Conservation (phyloP, 208 protist species). For the Wallacemonas sp. region DNA sequence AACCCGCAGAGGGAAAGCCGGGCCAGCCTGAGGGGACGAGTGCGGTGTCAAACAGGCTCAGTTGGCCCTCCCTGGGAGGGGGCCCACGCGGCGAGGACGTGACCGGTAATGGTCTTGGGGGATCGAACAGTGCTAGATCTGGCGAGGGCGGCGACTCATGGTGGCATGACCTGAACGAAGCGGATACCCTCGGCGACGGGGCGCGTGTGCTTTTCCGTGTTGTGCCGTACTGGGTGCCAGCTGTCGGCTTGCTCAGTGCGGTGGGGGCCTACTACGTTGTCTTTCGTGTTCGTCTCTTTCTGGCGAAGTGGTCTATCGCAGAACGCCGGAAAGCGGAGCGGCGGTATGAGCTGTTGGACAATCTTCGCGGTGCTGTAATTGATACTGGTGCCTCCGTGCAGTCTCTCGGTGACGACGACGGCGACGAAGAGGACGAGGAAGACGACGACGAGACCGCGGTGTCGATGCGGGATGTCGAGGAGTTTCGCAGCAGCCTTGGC, state of each 20-base stretch:
- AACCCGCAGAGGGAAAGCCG: no score
- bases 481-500: slow-evolving; percentile 84
- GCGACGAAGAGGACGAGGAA: slow-evolving; percentile 64
- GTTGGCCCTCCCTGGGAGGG: no score
- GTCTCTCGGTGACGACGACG: slow-evolving; percentile 40
- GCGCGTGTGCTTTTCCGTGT: slow-evolving; percentile 45
- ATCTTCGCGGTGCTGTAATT: slow-evolving; percentile 38
- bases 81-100: neutral
- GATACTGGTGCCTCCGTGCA: slow-evolving; percentile 30
- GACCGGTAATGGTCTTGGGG: no score
- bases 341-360: slow-evolving; percentile 72
- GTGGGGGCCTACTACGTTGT: slow-evolving; percentile 57
- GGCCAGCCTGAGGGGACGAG: no score
- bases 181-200: slow-evolving; percentile 54
- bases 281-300: slow-evolving; percentile 71
- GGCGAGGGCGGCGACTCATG: slow-evolving; percentile 21
- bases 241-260: slow-evolving; percentile 36
- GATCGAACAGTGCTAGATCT: no score
- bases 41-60: no score
- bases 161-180: slow-evolving; percentile 61
- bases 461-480: slow-evolving; percentile 77
- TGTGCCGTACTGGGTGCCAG: slow-evolving; percentile 72
- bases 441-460: slow-evolving; percentile 69
- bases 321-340: slow-evolving; percentile 69
- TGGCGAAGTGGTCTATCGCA: slow-evolving; percentile 71